Conservation (phyloP, 345 rosid species). For the Arabidopsis arenosa region DNA sequence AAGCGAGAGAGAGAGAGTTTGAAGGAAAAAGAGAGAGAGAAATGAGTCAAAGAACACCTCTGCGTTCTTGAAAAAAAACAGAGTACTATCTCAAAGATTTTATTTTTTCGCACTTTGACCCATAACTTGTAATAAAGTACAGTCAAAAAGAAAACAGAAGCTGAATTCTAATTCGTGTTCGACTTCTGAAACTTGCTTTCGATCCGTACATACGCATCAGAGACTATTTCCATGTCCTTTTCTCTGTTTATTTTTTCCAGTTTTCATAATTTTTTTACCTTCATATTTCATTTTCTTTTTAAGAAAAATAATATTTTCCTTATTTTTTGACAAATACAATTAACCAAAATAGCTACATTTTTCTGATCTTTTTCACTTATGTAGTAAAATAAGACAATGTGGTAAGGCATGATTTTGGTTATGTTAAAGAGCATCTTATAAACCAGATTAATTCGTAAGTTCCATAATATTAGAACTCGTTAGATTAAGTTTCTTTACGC, state of each 20-base stretch:
- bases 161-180: not conserved
- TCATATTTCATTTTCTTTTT: not conserved
- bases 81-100: not conserved
- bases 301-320: not conserved
- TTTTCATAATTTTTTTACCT: too few relatives aligned
- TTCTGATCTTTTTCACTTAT: too few relatives aligned
- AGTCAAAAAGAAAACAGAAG: slow-evolving; percentile 4
- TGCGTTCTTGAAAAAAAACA: not conserved
- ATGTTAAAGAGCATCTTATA: too few relatives aligned
- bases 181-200: not conserved
- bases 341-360: too few relatives aligned
- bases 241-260: not conserved
- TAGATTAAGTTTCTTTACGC: too few relatives aligned
- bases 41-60: slow-evolving; percentile 9
- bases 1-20: not conserved
- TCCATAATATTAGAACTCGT: too few relatives aligned
- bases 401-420: too few relatives aligned
- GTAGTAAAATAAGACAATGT: too few relatives aligned
- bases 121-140: not conserved
- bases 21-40: not conserved
- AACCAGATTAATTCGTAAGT: too few relatives aligned
- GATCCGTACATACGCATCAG: not conserved
- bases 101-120: slow-evolving; percentile 9
- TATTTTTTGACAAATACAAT: too few relatives aligned
- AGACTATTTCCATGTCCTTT: slow-evolving; percentile 9